Percentiles rank a stretch among this genome's conserved stretches.
These are phyloP conservation scores for Eucalyptus tenuipes DNA, from an alignment of 345 rosid genomes.

Conservation along the genomic window DNA sequence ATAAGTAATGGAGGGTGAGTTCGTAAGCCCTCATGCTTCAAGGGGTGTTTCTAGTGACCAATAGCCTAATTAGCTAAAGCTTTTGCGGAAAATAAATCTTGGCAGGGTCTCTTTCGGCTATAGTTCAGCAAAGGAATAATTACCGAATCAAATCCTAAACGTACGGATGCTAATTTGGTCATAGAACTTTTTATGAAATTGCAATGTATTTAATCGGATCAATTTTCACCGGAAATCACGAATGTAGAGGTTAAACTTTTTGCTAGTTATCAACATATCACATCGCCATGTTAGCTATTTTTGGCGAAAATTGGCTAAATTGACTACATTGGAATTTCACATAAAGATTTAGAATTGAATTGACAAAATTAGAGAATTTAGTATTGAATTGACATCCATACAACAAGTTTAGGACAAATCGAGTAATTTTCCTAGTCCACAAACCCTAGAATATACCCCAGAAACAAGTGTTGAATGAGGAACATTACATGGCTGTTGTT, in stretches of 20 bases:
- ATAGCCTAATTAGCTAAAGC: neutral
- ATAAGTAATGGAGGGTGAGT: neutral
- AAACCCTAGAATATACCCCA: neutral
- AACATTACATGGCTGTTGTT: neutral
- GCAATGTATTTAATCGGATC: fast-evolving
- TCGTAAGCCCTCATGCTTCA: neutral
- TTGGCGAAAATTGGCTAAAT: fast-evolving
- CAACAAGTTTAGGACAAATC: neutral
- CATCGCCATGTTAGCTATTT: fast-evolving
- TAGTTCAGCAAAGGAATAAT: neutral
- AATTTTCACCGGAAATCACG: fast-evolving
- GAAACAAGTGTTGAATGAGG: neutral
- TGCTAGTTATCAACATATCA: neutral
- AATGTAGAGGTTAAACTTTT: no score
- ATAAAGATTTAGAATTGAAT: neutral
- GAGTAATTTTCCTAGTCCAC: neutral
- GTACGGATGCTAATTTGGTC: fast-evolving
- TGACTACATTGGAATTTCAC: neutral
- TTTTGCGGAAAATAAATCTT: neutral
- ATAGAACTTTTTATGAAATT: neutral
- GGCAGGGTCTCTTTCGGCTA: neutral
- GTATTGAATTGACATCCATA: neutral
- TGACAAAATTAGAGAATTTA: neutral
- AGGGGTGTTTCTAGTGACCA: neutral
- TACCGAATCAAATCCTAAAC: neutral